These are phyloP conservation scores for Silybum marianum DNA, from an alignment of 129 eudicot genomes.

Conservation along the genomic window DNA sequence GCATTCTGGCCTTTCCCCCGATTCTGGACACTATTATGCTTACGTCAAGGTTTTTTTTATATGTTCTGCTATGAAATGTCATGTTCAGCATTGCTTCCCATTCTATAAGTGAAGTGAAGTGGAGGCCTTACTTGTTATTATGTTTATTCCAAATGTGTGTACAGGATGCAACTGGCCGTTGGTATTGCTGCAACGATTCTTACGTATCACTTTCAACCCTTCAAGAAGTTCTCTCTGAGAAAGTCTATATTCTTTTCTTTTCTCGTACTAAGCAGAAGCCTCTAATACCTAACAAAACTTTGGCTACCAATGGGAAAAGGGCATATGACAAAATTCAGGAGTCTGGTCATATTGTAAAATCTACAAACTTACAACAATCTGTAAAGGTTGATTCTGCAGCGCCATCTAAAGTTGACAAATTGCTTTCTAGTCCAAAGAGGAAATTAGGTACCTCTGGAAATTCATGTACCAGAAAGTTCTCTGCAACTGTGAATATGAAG, in stretches of 20 bases:
- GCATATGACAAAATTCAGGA: conserved; percentile 36
- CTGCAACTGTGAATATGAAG: conserved; percentile 34
- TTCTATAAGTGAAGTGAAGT: background rate
- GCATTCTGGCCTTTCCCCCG: conserved; percentile 91
- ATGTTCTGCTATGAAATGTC: conserved; percentile 3
- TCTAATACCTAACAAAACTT: conserved; percentile 37
- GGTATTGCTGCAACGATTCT: conserved; percentile 99
- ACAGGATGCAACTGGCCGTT: conserved; percentile 86
- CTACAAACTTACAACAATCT: conserved; percentile 34
- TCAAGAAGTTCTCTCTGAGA: conserved; percentile 89
- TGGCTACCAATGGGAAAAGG: conserved; percentile 58
- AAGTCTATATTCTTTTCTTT: conserved; percentile 89
- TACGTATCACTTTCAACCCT: conserved; percentile 64
- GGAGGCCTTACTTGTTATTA: conserved; percentile 14
- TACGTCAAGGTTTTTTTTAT: conserved; percentile 73
- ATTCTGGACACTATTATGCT: conserved; percentile 98
- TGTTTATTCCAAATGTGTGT: conserved; percentile 13
- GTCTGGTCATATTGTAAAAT: conserved; percentile 30
- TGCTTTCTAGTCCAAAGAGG: conserved; percentile 33
- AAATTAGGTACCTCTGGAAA: conserved; percentile 33
- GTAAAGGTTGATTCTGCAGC: conserved; percentile 31
- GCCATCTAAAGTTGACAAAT: conserved; percentile 39
- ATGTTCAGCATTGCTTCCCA: conserved; percentile 3
- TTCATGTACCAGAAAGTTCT: conserved; percentile 29
- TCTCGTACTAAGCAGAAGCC: conserved; percentile 83